Percentiles rank a stretch among this genome's conserved stretches.
These are phyloP conservation scores for Rhizopus microsporus DNA, from an alignment of 371 early-diverging fungal genomes.

Conservation along the genomic window DNA sequence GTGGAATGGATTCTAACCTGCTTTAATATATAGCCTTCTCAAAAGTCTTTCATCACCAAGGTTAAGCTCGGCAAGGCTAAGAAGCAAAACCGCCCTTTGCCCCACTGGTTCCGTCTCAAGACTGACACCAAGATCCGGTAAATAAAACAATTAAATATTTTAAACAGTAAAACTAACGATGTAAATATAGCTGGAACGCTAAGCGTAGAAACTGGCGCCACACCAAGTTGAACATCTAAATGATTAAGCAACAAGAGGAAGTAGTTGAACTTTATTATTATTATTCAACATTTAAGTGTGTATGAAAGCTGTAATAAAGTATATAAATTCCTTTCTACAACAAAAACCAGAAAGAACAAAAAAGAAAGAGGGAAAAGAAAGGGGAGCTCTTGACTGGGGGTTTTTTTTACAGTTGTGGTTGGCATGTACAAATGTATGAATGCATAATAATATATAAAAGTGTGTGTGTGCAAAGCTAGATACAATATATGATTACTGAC, in stretches of 20 bases:
- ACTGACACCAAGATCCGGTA: conserved; percentile 94
- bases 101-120: conserved; percentile 97
- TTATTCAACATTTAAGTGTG: conserved; percentile 80
- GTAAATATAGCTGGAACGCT: conserved; percentile 82
- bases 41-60: conserved; percentile 97
- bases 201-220: conserved; percentile 99
- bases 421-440: too few species aligned
- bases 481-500: conserved; percentile 19
- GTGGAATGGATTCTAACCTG: too few species aligned
- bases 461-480: background rate
- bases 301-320: too few species aligned
- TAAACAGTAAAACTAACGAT: background rate
- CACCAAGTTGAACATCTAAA: conserved; percentile 95
- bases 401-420: too few species aligned
- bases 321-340: too few species aligned
- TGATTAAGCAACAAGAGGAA: background rate
- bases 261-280: background rate
- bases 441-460: too few species aligned
- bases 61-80: conserved; percentile 97
- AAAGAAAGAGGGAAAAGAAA: too few species aligned
- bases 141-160: background rate
- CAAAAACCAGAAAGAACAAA: too few species aligned
- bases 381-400: too few species aligned
- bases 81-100: conserved; percentile 98
- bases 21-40: conserved; percentile 69